phyloP scores from a whole-genome alignment of 345 rosid species.

The Lumnitzera littorea region DNA sequence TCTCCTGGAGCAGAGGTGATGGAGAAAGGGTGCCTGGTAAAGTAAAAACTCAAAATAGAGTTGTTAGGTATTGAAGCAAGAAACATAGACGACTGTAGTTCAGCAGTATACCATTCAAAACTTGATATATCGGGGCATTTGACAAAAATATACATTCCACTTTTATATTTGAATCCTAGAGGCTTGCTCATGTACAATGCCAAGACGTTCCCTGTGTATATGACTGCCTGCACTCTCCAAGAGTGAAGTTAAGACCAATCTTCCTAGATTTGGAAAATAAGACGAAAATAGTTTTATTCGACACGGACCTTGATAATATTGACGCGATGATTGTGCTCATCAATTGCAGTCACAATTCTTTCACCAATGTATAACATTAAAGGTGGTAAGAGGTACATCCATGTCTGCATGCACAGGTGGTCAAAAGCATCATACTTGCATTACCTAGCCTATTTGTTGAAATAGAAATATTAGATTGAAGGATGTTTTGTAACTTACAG shows the following conservation, averaged over 20 bases:
- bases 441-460: too few relatives aligned
- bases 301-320: constrained; percentile 60
- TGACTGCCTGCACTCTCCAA: constrained; percentile 57
- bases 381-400: constrained; percentile 74
- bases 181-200: constrained; percentile 89
- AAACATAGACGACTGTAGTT: too few relatives aligned
- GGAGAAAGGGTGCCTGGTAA: constrained; percentile 87
- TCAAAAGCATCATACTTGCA: background rate
- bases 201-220: constrained; percentile 84
- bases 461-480: too few relatives aligned
- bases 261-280: background rate
- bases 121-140: constrained; percentile 73
- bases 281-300: background rate
- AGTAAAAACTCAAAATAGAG: background rate
- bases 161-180: constrained; percentile 59
- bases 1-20: constrained; percentile 98
- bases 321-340: constrained; percentile 53
- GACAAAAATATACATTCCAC: constrained; percentile 95
- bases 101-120: constrained; percentile 63
- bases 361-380: constrained; percentile 54
- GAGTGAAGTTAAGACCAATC: background rate
- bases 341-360: constrained; percentile 43
- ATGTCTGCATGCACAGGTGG: constrained; percentile 47
- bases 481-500: constrained; percentile 8
- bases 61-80: background rate